phyloP scores from a whole-genome alignment of 768 basidiomycete genomes.

The Tylopilus subfusipes region DNA sequence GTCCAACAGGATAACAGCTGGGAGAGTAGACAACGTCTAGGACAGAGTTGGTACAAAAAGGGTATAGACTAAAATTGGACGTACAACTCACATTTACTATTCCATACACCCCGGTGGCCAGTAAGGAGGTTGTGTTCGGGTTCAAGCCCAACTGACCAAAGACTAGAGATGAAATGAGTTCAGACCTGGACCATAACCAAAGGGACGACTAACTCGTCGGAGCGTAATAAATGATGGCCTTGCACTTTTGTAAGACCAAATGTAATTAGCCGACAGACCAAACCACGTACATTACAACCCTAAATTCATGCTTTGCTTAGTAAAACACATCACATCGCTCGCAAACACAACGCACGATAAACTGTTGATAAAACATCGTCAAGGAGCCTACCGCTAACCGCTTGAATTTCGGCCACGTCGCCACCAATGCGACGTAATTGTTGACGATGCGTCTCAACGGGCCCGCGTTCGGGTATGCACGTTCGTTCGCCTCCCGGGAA shows the following conservation, averaged over 20 bases:
- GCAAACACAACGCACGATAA: constrained; percentile 22
- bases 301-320: constrained; percentile 7
- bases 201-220: constrained; percentile 17
- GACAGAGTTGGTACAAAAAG: not conserved
- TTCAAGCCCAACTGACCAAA: constrained; percentile 41
- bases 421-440: constrained; percentile 24
- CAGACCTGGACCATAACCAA: not conserved
- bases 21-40: constrained; percentile 35
- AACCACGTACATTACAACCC: constrained; percentile 26
- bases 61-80: not conserved
- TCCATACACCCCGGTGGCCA: constrained; percentile 42
- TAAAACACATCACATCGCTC: not conserved
- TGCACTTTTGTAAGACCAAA: constrained; percentile 2
- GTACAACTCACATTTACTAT: constrained; percentile 27
- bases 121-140: constrained; percentile 37
- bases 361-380: constrained; percentile 34
- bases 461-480: constrained; percentile 22
- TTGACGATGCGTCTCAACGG: constrained; percentile 15
- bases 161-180: constrained; percentile 28
- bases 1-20: constrained; percentile 37
- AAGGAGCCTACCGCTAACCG: constrained; percentile 29
- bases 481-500: constrained; percentile 19
- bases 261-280: not conserved
- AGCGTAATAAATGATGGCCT: constrained; percentile 31
- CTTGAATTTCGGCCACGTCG: constrained; percentile 32